Percentiles rank a stretch among this genome's conserved stretches.
Conservation (phyloP, 2,329 filamentous ascomycete genomes). For the Xylariales sp. region DNA sequence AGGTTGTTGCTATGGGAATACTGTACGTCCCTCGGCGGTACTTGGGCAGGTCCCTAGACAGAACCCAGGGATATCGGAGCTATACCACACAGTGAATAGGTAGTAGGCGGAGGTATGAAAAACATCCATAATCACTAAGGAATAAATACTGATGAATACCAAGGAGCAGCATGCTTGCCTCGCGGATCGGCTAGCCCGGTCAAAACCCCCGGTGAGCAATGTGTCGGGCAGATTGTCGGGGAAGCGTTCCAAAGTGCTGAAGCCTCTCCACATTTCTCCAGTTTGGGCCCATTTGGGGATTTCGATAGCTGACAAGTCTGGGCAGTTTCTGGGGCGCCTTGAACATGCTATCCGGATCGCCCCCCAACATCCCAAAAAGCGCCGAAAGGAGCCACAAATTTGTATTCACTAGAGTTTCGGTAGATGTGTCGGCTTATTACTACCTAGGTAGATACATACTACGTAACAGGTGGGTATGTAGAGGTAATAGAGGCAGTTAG, state of each 20-base stretch:
- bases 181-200: constrained; percentile 22
- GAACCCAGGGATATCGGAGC: too few relatives aligned
- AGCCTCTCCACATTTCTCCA: constrained; percentile 30
- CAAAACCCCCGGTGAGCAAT: constrained; percentile 11
- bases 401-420: constrained; percentile 20
- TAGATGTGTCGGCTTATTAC: constrained; percentile 15
- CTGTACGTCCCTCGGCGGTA: neutral
- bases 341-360: constrained; percentile 14
- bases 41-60: too few relatives aligned
- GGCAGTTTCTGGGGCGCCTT: constrained; percentile 13
- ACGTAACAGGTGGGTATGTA: too few relatives aligned
- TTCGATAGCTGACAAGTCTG: constrained; percentile 23
- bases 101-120: neutral
- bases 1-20: neutral
- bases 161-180: constrained; percentile 2
- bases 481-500: neutral
- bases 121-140: neutral
- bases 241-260: constrained; percentile 30
- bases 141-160: neutral
- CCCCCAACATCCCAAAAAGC: neutral
- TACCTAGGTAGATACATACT: neutral
- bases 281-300: constrained; percentile 18
- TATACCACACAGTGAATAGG: neutral
- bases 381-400: constrained; percentile 17
- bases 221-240: constrained; percentile 25